Conservation (phyloP, 1,139 yeast species). For the Geotrichum histeridarum region DNA sequence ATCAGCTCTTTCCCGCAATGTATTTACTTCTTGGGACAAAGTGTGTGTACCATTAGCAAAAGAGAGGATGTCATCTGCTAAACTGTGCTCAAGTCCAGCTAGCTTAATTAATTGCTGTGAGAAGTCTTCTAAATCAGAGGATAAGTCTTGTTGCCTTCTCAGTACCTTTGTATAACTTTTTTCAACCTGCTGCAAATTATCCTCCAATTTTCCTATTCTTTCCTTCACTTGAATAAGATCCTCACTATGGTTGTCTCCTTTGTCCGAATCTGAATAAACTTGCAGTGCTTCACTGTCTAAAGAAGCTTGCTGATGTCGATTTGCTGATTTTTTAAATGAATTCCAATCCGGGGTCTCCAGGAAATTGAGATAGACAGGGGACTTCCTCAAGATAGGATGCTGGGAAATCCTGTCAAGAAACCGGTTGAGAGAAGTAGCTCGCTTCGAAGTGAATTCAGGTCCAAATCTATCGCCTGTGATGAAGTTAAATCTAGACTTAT, state of each 20-base stretch:
- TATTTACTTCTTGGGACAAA: constrained; percentile 44
- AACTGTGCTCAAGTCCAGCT: constrained; percentile 48
- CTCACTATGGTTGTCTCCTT: constrained; percentile 66
- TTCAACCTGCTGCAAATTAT: constrained; percentile 73
- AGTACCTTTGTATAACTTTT: constrained; percentile 69
- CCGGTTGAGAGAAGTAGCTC: constrained; percentile 78
- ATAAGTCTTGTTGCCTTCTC: constrained; percentile 66
- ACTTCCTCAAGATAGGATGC: constrained; percentile 67
- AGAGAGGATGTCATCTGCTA: constrained; percentile 48
- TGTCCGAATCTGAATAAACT: constrained; percentile 73
- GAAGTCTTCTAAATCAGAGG: constrained; percentile 67
- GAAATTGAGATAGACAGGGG: constrained; percentile 70
- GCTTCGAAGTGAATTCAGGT: constrained; percentile 69
- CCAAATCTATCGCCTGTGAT: constrained; percentile 91
- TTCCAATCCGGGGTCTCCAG: constrained; percentile 81
- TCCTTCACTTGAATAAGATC: constrained; percentile 83
- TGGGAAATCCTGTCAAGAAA: constrained; percentile 66
- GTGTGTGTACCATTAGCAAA: constrained; percentile 52
- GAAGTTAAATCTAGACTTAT: constrained; percentile 84
- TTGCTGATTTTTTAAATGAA: constrained; percentile 58
- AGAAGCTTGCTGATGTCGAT: constrained; percentile 21
- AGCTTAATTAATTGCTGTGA: constrained; percentile 65
- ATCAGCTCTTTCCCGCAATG: constrained; percentile 61
- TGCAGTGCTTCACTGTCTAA: constrained; percentile 46
- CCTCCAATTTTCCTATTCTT: constrained; percentile 75